Percentiles rank a stretch among this genome's conserved stretches.
Conservation (phyloP, 305 asterid genomes). For the Rubia tinctorum region DNA sequence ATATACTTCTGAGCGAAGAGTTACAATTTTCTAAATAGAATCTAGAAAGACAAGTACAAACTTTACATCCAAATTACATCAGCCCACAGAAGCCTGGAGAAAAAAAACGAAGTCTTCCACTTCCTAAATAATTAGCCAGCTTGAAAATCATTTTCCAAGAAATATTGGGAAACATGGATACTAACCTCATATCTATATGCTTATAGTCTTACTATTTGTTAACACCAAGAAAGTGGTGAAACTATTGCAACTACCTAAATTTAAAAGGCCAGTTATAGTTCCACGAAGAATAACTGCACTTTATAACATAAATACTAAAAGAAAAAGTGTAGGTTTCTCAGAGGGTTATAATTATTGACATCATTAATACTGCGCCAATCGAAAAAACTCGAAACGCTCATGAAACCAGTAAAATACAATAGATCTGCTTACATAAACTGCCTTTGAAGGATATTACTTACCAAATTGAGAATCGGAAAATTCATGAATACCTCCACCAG, state of each 20-base stretch:
- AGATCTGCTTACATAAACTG: not conserved
- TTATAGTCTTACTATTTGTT: too few relatives aligned
- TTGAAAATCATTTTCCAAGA: slow-evolving; percentile 5
- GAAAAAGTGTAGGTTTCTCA: not conserved
- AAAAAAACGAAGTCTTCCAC: not conserved
- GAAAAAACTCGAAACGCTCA: not conserved
- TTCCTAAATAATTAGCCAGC: not conserved
- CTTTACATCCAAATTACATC: not conserved
- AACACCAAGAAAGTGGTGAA: not conserved
- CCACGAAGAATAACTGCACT: not conserved
- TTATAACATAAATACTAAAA: not conserved
- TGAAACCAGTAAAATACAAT: not conserved
- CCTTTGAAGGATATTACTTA: too few relatives aligned
- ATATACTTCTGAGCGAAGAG: not conserved
- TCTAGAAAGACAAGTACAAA: not conserved
- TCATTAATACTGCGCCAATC: not conserved
- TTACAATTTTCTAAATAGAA: not conserved
- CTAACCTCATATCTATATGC: not conserved
- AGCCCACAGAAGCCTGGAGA: not conserved
- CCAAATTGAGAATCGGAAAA: too few relatives aligned
- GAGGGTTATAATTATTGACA: not conserved
- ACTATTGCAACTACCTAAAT: not conserved
- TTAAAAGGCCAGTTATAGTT: not conserved
- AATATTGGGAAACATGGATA: not conserved
- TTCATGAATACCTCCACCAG: too few relatives aligned